Evolutionary conservation across 1,284 basidiomycete species (phyloP).

Genomic region (Cerrena zonata): DNA sequence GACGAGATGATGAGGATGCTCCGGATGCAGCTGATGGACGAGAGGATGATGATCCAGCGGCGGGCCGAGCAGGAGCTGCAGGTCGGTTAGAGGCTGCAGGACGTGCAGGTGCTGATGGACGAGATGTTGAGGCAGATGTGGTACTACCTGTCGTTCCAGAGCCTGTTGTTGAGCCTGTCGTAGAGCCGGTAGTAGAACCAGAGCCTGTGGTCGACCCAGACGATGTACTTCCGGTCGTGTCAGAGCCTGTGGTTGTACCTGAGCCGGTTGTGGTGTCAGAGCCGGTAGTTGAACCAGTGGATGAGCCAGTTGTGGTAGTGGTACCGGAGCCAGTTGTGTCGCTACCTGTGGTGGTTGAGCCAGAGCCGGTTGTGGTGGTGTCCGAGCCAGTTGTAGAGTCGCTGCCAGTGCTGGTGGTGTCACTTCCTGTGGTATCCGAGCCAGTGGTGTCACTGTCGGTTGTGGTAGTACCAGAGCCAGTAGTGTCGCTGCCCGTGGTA

Average conservation of each 20-base stretch:
- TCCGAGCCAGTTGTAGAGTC: not conserved
- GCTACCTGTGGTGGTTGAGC: not conserved
- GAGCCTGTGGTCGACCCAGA: not conserved
- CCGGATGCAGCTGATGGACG: not conserved
- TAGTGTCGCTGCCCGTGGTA: not conserved
- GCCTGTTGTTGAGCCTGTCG: not conserved
- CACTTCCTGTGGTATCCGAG: too few species aligned
- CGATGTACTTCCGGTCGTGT: too few species aligned
- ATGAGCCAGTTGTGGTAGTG: not conserved
- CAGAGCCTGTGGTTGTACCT: not conserved
- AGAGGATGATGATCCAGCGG: not conserved
- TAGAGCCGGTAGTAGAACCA: not conserved
- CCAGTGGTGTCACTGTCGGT: too few species aligned
- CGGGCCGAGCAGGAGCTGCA: not conserved
- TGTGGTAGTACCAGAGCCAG: not conserved
- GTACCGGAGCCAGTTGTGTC: not conserved
- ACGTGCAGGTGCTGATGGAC: not conserved
- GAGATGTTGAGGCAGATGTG: not conserved
- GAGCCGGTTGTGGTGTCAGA: not conserved
- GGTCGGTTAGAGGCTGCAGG: not conserved
- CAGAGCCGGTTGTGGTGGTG: not conserved
- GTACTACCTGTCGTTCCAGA: not conserved
- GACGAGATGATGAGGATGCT: not conserved
- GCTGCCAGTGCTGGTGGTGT: not conserved
- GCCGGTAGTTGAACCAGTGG: not conserved